A percentile compares a stretch with the other conserved stretches of the same genome.
phyloP scores from a whole-genome alignment of 2,329 filamentous ascomycete species.

The Aspergillus luchuensis region DNA sequence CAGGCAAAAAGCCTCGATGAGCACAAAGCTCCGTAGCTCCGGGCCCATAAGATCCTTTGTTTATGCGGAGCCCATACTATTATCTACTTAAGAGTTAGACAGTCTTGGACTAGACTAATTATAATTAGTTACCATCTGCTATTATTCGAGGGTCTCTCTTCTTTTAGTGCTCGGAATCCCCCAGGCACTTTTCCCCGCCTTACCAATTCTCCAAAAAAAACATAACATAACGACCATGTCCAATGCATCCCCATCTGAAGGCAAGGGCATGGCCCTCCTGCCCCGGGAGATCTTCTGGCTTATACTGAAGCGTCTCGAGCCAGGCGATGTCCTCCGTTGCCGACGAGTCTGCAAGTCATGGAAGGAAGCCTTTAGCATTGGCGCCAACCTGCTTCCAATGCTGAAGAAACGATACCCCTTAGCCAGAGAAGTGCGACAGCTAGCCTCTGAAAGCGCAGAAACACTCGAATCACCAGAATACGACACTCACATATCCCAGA shows the following conservation, averaged over 20 bases:
- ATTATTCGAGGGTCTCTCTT: background rate
- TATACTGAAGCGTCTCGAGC: conserved; percentile 52
- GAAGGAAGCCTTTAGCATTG: conserved; percentile 53
- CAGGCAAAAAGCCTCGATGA: too few species aligned
- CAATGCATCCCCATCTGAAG: background rate
- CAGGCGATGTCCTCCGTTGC: conserved; percentile 54
- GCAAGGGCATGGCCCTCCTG: conserved; percentile 39
- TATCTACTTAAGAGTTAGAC: too few species aligned
- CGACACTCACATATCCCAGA: conserved; percentile 20
- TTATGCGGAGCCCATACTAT: too few species aligned
- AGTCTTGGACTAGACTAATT: too few species aligned
- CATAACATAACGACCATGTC: background rate
- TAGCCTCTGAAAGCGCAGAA: conserved; percentile 14
- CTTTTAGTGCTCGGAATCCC: background rate
- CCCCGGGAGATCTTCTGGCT: conserved; percentile 63
- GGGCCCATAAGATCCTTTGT: background rate
- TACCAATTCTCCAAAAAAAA: background rate
- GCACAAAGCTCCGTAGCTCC: background rate
- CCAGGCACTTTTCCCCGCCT: conserved; percentile 3
- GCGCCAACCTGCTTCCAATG: conserved; percentile 50
- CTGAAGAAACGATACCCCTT: conserved; percentile 57
- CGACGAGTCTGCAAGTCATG: conserved; percentile 57
- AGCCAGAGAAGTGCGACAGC: conserved; percentile 55
- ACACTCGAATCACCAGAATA: conserved; percentile 6
- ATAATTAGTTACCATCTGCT: too few species aligned